These are phyloP conservation scores for Sparassis latifolia DNA, from an alignment of 1,284 basidiomycete species.

Conservation along the genomic window DNA sequence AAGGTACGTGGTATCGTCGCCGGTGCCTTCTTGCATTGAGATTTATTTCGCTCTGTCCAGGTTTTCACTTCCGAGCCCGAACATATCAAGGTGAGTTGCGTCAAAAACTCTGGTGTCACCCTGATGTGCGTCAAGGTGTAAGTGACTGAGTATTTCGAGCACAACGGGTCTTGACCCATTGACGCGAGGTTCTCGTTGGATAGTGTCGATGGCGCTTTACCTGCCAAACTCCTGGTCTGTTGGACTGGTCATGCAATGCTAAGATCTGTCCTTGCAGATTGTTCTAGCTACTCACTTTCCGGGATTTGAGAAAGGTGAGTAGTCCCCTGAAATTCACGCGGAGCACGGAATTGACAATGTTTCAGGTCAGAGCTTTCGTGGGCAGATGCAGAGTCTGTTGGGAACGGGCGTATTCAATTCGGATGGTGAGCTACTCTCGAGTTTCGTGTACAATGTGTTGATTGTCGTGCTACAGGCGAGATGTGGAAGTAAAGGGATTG, in stretches of 20 bases:
- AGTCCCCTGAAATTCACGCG: not conserved
- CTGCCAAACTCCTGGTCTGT: too few relatives aligned
- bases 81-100: constrained; percentile 20
- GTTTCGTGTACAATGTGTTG: not conserved
- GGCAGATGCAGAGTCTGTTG: constrained; percentile 21
- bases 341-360: not conserved
- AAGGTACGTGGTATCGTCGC: constrained; percentile 10
- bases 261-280: not conserved
- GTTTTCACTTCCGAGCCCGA: constrained; percentile 25
- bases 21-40: not conserved
- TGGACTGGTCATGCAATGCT: too few relatives aligned
- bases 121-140: too few relatives aligned
- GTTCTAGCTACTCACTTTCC: constrained; percentile 26
- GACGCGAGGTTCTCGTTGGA: too few relatives aligned
- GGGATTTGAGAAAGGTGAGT: constrained; percentile 25
- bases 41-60: constrained; percentile 7
- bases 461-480: constrained; percentile 13
- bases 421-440: constrained; percentile 20
- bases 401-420: constrained; percentile 34
- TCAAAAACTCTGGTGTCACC: too few relatives aligned
- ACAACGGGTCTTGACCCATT: too few relatives aligned
- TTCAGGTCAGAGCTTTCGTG: constrained; percentile 12
- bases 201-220: too few relatives aligned
- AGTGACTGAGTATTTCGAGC: too few relatives aligned
- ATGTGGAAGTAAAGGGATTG: constrained; percentile 23